Conservation (phyloP, 495 filamentous ascomycete species). For the Haplographium delicatum region DNA sequence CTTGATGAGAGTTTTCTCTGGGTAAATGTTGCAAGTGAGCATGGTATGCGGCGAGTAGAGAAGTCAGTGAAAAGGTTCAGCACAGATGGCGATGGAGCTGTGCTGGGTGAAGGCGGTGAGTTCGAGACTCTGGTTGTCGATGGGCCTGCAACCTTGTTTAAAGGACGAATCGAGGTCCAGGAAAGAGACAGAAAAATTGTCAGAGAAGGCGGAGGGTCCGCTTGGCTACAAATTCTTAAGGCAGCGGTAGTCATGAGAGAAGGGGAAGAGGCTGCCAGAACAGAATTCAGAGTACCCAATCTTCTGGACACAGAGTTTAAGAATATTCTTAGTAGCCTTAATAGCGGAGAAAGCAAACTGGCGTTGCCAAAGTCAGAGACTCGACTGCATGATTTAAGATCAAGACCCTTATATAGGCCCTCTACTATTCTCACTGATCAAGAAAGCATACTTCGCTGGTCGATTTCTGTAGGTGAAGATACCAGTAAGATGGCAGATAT, state of each 20-base stretch:
- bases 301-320: slow-evolving; percentile 19
- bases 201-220: slow-evolving; percentile 64
- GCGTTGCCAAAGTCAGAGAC: neutral
- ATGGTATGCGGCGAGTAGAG: slow-evolving; percentile 47
- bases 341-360: neutral
- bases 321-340: slow-evolving; percentile 2
- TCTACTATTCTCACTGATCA: neutral
- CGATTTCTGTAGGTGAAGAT: neutral
- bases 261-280: slow-evolving; percentile 4
- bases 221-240: slow-evolving; percentile 28
- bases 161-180: slow-evolving; percentile 60
- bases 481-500: slow-evolving; percentile 10
- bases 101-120: slow-evolving; percentile 91
- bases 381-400: neutral
- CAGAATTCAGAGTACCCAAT: slow-evolving; percentile 16
- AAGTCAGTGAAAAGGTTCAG: slow-evolving; percentile 66
- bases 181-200: slow-evolving; percentile 47
- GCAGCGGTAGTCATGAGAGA: slow-evolving; percentile 20
- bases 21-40: slow-evolving; percentile 62
- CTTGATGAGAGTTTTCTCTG: slow-evolving; percentile 78
- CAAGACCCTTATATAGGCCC: neutral
- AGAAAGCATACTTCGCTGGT: slow-evolving; percentile 10
- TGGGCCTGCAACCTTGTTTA: slow-evolving; percentile 69
- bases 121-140: slow-evolving; percentile 90
- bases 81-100: slow-evolving; percentile 55